These are phyloP conservation scores for Dryadomyces sulphureus DNA, from an alignment of 2,329 filamentous ascomycete genomes.

Conservation along the genomic window DNA sequence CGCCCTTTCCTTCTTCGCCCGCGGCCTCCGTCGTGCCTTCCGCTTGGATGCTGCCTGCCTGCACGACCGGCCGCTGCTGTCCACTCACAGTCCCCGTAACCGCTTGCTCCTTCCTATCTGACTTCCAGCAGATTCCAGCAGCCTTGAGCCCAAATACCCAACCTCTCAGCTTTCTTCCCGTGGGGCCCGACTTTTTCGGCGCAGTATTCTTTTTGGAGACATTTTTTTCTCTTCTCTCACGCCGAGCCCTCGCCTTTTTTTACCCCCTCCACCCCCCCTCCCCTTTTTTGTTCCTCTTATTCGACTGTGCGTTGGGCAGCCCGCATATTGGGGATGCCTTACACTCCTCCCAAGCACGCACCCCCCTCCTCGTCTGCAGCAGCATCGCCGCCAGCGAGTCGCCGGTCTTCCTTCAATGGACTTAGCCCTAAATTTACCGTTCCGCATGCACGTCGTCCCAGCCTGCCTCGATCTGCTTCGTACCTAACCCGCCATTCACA, in stretches of 20 bases:
- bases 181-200: neutral
- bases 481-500: slow-evolving; percentile 50
- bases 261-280: neutral
- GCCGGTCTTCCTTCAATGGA: slow-evolving; percentile 41
- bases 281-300: no score
- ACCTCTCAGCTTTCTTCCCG: neutral
- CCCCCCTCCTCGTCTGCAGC: slow-evolving; percentile 46
- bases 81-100: no score
- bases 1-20: neutral
- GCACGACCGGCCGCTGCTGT: no score
- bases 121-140: neutral
- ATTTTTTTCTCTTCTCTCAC: no score
- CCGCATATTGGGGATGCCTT: slow-evolving; percentile 54
- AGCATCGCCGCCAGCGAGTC: slow-evolving; percentile 40
- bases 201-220: neutral
- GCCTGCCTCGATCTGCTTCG: slow-evolving; percentile 48
- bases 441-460: slow-evolving; percentile 27
- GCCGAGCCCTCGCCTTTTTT: neutral
- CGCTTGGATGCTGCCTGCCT: no score
- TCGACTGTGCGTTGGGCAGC: slow-evolving; percentile 8
- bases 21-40: neutral
- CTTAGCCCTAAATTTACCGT: slow-evolving; percentile 5
- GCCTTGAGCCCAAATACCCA: neutral
- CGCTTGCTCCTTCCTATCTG: neutral
- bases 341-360: slow-evolving; percentile 62